Conservation (phyloP, 1,139 yeast species). For the Suhomyces panamericanus region DNA sequence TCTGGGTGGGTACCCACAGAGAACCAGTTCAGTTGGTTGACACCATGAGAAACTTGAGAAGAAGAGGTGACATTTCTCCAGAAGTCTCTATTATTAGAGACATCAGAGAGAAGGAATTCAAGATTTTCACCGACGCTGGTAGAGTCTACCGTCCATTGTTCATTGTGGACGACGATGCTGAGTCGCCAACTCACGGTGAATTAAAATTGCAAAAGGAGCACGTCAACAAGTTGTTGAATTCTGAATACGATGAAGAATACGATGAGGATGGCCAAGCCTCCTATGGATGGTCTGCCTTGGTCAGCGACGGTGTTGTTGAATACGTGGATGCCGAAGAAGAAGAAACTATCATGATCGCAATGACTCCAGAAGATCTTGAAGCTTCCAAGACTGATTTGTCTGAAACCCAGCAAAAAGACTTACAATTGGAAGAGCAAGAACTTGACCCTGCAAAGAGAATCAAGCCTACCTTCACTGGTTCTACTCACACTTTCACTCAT, state of each 20-base stretch:
- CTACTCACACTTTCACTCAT: conserved; percentile 90
- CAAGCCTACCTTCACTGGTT: conserved; percentile 62
- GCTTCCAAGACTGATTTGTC: conserved; percentile 55
- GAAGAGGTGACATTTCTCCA: conserved; percentile 94
- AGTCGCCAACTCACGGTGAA: conserved; percentile 74
- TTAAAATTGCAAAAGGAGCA: conserved; percentile 83
- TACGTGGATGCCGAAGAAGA: conserved; percentile 98
- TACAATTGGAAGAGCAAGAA: conserved; percentile 49
- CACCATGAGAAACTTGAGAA: conserved; percentile 86
- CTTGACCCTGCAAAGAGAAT: conserved; percentile 86
- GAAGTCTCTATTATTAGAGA: conserved; percentile 97
- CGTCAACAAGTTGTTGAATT: conserved; percentile 64
- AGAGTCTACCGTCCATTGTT: conserved; percentile 95
- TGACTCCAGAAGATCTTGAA: conserved; percentile 96
- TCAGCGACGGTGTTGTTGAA: conserved; percentile 85
- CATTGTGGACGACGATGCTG: conserved; percentile 82
- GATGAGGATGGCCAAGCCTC: conserved; percentile 56
- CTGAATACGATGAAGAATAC: conserved; percentile 60
- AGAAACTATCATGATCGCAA: conserved; percentile 96
- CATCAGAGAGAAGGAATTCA: conserved; percentile 93
- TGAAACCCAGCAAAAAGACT: conserved; percentile 45
- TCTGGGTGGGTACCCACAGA: conserved; percentile 98
- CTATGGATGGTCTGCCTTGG: conserved; percentile 83
- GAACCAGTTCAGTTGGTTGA: conserved; percentile 90
- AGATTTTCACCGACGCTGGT: conserved; percentile 97